Evolutionary conservation across 176 grass and related monocot genomes (phyloP), one percentile per base, ranked within the genome.

Genomic region (Cymbopogon citratus): DNA sequence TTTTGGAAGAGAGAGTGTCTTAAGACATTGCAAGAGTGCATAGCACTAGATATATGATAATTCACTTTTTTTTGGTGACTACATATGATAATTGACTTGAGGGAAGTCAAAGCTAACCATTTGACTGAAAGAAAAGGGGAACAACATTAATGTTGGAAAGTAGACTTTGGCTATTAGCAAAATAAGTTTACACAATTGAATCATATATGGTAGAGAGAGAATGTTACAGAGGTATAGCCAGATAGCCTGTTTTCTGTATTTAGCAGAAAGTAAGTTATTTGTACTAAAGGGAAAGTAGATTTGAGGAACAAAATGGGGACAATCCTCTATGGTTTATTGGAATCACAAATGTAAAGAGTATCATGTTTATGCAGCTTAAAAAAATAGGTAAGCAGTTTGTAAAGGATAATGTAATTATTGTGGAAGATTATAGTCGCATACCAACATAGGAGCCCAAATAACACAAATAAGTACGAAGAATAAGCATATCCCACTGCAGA

Each of bases 401-500:
- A 69, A 76, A 49, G 28, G 39, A 76, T 31, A 83, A 25, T 31
- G 49, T 25, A 69, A 52, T 10, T 69, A 81, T 33, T 25, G 16
- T 25, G 12, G 9, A 76, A 57, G 52, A 49, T 31, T 70, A 29
- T 46, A 88, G 81, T 82, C 34, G 28, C 83, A 60, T 93, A 98
- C 95, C 92, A 98, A 87, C 95, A 98, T 98, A 84, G 95, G 95
- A 78, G 95, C 90, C 95, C 95, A 98, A 77, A 98, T 98, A 87
- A 98, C 92, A 86, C 95, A 91, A 49, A 98, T 94, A 87, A 98
- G 81, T 87, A 98, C 91, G 43, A 94, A 98, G 90, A 98, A 94
- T 64, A 98, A 83, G 87, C 95, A 98, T 85, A 98, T 94, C 56
- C 95, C 95, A 82, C 92, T 92, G 70, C 88, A 91, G 67, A 98